phyloP scores from a whole-genome alignment of 73 alveolate genomes.

The Paramecium bursaria region DNA sequence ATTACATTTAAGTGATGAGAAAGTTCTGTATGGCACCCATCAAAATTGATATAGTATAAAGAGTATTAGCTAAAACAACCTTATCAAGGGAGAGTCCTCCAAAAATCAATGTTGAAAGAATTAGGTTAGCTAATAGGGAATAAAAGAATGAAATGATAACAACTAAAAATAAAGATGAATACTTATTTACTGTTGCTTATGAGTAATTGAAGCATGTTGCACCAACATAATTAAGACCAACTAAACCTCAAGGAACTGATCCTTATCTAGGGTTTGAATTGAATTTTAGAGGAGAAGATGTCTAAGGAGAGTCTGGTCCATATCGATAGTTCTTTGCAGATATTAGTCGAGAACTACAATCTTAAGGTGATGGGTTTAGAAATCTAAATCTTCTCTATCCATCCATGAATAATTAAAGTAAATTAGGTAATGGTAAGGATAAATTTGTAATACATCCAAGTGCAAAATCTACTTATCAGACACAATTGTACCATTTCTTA shows the following conservation, averaged over 20 bases:
- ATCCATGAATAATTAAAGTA: slow-evolving; percentile 89
- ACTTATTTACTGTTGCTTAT: slow-evolving; percentile 82
- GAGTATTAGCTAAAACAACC: slow-evolving; percentile 86
- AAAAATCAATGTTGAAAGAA: slow-evolving; percentile 84
- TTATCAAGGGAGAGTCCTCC: slow-evolving; percentile 86
- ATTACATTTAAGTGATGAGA: slow-evolving; percentile 70
- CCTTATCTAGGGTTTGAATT: slow-evolving; percentile 97
- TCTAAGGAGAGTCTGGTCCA: slow-evolving; percentile 98
- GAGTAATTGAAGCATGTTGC: slow-evolving; percentile 88
- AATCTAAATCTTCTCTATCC: slow-evolving; percentile 81
- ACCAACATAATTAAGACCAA: slow-evolving; percentile 84
- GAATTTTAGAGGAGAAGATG: slow-evolving; percentile 95
- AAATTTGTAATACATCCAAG: slow-evolving; percentile 91
- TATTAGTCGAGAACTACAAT: slow-evolving; percentile 89
- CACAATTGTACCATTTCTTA: slow-evolving; percentile 91
- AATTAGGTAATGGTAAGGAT: slow-evolving; percentile 88
- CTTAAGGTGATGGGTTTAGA: slow-evolving; percentile 41
- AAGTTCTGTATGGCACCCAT: slow-evolving; percentile 79
- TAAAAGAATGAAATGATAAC: slow-evolving; percentile 5
- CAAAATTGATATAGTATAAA: slow-evolving; percentile 80
- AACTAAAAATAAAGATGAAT: slow-evolving; percentile 43
- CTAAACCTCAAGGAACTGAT: slow-evolving; percentile 91
- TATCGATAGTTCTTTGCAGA: slow-evolving; percentile 98
- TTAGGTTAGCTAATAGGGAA: slow-evolving; percentile 67
- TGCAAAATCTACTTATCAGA: slow-evolving; percentile 76